phyloP scores from a whole-genome alignment of 805 yeast genomes.

The Yamadazyma nakazawae region DNA sequence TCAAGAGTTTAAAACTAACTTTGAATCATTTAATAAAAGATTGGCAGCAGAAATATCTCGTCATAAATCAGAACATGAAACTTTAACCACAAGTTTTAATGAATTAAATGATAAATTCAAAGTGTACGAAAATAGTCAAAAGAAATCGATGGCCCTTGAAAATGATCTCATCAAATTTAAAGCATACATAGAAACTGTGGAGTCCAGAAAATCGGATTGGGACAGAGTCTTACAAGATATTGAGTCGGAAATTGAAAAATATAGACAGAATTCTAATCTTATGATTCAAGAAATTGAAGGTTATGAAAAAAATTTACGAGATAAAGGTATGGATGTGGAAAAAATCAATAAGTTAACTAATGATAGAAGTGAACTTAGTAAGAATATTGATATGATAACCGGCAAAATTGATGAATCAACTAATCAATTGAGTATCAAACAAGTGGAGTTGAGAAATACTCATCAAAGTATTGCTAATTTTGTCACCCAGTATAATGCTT shows the following conservation, averaged over 20 bases:
- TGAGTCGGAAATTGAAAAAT: conserved; percentile 47
- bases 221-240: conserved; percentile 53
- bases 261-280: conserved; percentile 40
- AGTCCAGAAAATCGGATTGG: conserved; percentile 66
- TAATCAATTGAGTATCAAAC: conserved; percentile 47
- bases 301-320: conserved; percentile 39
- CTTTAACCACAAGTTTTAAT: conserved; percentile 37
- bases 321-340: conserved; percentile 58
- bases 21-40: conserved; percentile 48
- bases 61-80: conserved; percentile 39
- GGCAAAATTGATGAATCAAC: conserved; percentile 45
- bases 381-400: conserved; percentile 45
- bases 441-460: conserved; percentile 46
- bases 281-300: conserved; percentile 40
- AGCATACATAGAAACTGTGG: conserved; percentile 68
- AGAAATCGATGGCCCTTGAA: conserved; percentile 60
- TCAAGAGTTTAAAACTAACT: conserved; percentile 54
- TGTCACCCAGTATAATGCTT: conserved; percentile 54
- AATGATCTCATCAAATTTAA: conserved; percentile 68
- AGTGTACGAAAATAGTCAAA: conserved; percentile 48
- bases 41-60: conserved; percentile 45
- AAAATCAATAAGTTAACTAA: conserved; percentile 61
- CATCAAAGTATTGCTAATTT: conserved; percentile 51
- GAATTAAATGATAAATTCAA: conserved; percentile 44
- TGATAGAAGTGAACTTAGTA: conserved; percentile 58